phyloP scores from a whole-genome alignment of 2,329 filamentous ascomycete species.

The Coniochaeta pulveracea region DNA sequence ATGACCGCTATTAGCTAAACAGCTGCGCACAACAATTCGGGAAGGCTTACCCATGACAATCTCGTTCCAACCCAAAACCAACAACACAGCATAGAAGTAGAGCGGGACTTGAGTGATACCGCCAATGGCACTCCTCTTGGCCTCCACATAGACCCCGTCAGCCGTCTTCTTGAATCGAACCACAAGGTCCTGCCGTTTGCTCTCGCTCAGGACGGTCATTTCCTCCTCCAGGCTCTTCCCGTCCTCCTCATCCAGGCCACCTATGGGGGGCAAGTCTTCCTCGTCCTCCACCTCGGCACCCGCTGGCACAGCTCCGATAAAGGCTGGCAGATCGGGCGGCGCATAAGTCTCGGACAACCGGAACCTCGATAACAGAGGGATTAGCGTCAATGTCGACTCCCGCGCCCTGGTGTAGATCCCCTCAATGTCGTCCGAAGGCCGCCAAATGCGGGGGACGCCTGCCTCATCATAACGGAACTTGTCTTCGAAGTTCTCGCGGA shows the following conservation, averaged over 20 bases:
- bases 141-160: constrained; percentile 95
- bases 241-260: constrained; percentile 88
- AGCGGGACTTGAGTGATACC: constrained; percentile 87
- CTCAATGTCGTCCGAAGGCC: constrained; percentile 93
- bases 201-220: constrained; percentile 86
- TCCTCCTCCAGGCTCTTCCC: constrained; percentile 93
- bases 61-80: constrained; percentile 98
- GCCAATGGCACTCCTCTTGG: constrained; percentile 91
- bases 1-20: constrained; percentile 10
- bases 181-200: constrained; percentile 81
- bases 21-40: not conserved
- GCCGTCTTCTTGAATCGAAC: constrained; percentile 97
- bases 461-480: constrained; percentile 97
- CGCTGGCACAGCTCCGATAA: constrained; percentile 68
- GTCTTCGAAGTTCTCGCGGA: constrained; percentile 97
- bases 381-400: constrained; percentile 82
- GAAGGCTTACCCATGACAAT: constrained; percentile 72
- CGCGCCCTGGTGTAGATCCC: constrained; percentile 85
- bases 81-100: constrained; percentile 84
- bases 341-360: constrained; percentile 62
- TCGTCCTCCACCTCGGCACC: constrained; percentile 74
- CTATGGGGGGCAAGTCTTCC: constrained; percentile 79
- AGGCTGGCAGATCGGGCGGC: constrained; percentile 71
- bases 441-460: constrained; percentile 92
- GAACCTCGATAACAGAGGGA: constrained; percentile 82